A percentile compares a stretch with the other conserved stretches of the same genome.
These are phyloP conservation scores for Aspergillus ibericus DNA, from an alignment of 2,329 filamentous ascomycete species.

Conservation along the genomic window DNA sequence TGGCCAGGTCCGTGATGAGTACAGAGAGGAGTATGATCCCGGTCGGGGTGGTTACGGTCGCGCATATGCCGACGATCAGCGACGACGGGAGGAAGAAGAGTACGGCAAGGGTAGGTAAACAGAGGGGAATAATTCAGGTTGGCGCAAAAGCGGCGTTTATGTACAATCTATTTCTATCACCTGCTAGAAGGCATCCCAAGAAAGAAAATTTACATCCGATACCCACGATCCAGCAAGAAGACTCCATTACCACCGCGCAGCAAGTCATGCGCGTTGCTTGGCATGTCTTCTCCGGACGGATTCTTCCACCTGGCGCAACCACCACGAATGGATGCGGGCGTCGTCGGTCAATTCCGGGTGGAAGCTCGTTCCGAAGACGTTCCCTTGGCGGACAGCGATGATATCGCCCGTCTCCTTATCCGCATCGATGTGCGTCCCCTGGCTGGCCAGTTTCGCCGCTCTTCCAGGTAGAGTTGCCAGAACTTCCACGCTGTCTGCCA, in stretches of 20 bases:
- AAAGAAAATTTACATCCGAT: conserved; percentile 27
- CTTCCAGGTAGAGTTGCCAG: conserved; percentile 58
- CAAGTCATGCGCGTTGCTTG: conserved; percentile 16
- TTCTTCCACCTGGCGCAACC: conserved; percentile 70
- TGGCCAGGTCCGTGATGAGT: conserved; percentile 96
- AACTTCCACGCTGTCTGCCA: conserved; percentile 56
- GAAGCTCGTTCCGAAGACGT: conserved; percentile 92
- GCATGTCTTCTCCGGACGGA: conserved; percentile 34
- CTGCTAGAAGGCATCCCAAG: conserved; percentile 21
- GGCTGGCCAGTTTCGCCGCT: conserved; percentile 50
- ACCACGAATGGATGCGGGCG: conserved; percentile 88
- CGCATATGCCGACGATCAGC: conserved; percentile 66
- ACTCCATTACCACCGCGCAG: conserved; percentile 14
- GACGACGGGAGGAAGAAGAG: conserved; percentile 58
- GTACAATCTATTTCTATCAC: conserved; percentile 30
- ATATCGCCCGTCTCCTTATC: conserved; percentile 64
- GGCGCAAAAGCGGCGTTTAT: conserved; percentile 37
- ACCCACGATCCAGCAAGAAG: conserved; percentile 18
- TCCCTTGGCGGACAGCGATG: conserved; percentile 84
- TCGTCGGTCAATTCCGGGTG: conserved; percentile 92
- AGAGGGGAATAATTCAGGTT: conserved; percentile 15
- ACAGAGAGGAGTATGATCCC: conserved; percentile 94
- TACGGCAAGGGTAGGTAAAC: conserved; percentile 56
- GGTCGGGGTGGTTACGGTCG: conserved; percentile 87
- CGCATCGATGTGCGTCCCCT: conserved; percentile 39